phyloP scores from a whole-genome alignment of 495 filamentous ascomycete genomes.

The Beverwykella pulmonaria region DNA sequence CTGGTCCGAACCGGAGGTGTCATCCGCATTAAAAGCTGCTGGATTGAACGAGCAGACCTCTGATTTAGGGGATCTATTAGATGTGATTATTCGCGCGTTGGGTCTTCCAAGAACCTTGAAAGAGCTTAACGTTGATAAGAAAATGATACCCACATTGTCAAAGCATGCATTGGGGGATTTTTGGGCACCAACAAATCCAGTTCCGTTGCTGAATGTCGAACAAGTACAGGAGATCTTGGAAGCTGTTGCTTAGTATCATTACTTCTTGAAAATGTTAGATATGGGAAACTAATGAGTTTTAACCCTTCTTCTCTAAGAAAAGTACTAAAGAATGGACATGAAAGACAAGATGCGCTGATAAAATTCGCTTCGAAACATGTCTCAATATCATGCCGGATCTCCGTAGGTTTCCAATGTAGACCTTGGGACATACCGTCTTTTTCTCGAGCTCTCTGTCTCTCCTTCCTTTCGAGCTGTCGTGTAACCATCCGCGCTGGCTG shows the following conservation, averaged over 20 bases:
- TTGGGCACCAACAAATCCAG: slow-evolving; percentile 55
- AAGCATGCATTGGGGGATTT: slow-evolving; percentile 57
- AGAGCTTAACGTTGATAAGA: slow-evolving; percentile 58
- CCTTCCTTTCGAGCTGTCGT: no score
- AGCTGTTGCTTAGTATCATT: slow-evolving; percentile 42
- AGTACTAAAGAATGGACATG: no score
- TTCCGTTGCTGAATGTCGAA: slow-evolving; percentile 52
- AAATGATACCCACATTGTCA: slow-evolving; percentile 57
- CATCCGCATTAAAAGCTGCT: slow-evolving; percentile 47
- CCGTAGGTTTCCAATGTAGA: no score
- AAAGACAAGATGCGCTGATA: no score
- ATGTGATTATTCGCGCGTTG: slow-evolving; percentile 57
- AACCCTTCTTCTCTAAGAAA: no score
- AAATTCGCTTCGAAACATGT: no score
- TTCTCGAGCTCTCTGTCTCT: no score
- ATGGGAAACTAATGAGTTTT: no score
- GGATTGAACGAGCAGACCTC: slow-evolving; percentile 45
- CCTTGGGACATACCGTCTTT: no score
- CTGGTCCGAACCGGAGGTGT: slow-evolving; percentile 52
- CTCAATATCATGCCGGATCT: no score
- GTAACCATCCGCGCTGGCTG: no score
- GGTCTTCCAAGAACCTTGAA: slow-evolving; percentile 59
- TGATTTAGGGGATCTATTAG: slow-evolving; percentile 60
- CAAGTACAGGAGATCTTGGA: slow-evolving; percentile 63
- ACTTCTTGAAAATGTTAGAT: no score